A percentile compares a stretch with the other conserved stretches of the same genome.
Conservation (phyloP, 2,329 filamentous ascomycete genomes). For the Phoma herbarum region DNA sequence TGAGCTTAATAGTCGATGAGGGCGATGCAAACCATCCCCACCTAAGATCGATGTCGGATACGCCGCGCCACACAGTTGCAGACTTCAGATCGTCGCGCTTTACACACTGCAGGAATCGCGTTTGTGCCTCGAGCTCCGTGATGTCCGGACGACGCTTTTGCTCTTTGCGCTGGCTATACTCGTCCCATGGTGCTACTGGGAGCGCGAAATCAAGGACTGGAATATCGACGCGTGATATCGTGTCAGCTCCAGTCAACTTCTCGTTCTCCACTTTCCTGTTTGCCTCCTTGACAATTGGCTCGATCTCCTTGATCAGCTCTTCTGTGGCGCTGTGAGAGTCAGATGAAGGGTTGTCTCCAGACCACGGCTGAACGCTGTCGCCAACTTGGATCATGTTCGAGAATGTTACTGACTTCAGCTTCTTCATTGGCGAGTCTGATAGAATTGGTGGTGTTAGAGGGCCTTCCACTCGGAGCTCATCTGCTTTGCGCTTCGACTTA, state of each 20-base stretch:
- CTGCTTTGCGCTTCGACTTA: constrained; percentile 41
- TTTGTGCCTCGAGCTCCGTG: constrained; percentile 45
- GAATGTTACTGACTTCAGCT: constrained; percentile 53
- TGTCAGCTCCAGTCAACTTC: constrained; percentile 57
- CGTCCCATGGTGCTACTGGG: constrained; percentile 59
- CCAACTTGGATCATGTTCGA: constrained; percentile 48
- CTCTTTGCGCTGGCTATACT: constrained; percentile 32
- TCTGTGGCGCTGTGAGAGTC: constrained; percentile 43
- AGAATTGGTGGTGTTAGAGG: constrained; percentile 56
- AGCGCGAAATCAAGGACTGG: constrained; percentile 57
- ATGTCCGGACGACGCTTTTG: constrained; percentile 12
- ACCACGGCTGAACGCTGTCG: constrained; percentile 43
- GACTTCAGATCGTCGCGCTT: constrained; percentile 44
- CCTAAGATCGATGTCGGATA: constrained; percentile 51
- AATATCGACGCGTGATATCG: constrained; percentile 59
- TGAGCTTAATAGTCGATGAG: constrained; percentile 48
- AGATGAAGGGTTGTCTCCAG: constrained; percentile 29
- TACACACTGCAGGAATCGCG: constrained; percentile 46
- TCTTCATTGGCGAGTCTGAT: constrained; percentile 50
- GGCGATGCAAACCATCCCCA: constrained; percentile 60
- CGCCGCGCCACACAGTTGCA: constrained; percentile 52
- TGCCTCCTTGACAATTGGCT: constrained; percentile 49
- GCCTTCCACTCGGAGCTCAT: constrained; percentile 56
- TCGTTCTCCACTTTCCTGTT: constrained; percentile 54
- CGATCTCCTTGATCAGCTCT: constrained; percentile 47